Percentiles rank a stretch among this genome's conserved stretches.
These are phyloP conservation scores for Moringa oleifera DNA, from an alignment of 345 rosid genomes.

Conservation along the genomic window DNA sequence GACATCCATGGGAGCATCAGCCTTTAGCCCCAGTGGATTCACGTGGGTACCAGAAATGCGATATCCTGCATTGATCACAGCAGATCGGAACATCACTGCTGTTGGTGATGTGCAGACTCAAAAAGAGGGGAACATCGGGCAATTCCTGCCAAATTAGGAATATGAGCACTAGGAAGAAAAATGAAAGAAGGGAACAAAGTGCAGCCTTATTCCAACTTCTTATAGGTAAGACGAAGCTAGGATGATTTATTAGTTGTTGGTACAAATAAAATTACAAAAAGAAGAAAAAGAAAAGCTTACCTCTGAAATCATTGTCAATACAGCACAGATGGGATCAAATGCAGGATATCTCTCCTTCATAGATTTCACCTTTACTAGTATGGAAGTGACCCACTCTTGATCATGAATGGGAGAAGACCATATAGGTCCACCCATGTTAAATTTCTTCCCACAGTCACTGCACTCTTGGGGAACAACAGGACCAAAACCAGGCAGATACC, in stretches of 20 bases:
- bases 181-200: too few species aligned
- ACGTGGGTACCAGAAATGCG: constrained; percentile 93
- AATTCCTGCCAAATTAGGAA: too few species aligned
- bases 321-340: constrained; percentile 75
- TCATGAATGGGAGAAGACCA: constrained; percentile 98
- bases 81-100: constrained; percentile 91
- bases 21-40: constrained; percentile 81
- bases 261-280: constrained; percentile 18
- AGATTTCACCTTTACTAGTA: constrained; percentile 58
- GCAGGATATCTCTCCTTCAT: constrained; percentile 89
- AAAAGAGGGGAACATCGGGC: constrained; percentile 87
- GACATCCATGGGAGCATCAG: constrained; percentile 98
- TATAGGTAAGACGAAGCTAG: too few species aligned
- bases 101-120: constrained; percentile 96
- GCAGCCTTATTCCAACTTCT: too few species aligned
- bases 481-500: constrained; percentile 91
- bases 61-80: constrained; percentile 92
- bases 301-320: constrained; percentile 90
- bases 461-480: constrained; percentile 93
- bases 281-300: constrained; percentile 16
- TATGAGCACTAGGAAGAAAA: too few species aligned
- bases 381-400: constrained; percentile 80
- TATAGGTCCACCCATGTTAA: constrained; percentile 94
- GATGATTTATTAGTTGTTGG: too few species aligned
- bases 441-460: constrained; percentile 90